Evolutionary conservation across 331 rosid genomes (phyloP), one percentile per base, ranked within the genome.

Genomic region (Erythrophleum ivorense): DNA sequence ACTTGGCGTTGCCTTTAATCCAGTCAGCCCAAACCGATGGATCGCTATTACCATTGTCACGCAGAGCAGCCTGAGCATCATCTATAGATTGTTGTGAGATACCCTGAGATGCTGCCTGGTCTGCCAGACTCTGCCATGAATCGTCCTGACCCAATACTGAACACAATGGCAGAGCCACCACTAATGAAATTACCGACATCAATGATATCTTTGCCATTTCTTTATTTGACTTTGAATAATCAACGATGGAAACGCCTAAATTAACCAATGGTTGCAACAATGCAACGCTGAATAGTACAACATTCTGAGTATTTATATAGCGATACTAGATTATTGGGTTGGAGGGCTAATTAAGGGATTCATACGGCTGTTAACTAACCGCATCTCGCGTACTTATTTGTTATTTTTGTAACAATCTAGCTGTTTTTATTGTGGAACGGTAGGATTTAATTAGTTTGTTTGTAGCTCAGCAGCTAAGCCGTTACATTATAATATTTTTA

Each of bases 121-220:
- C 77, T 6, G 86, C 2, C 3, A 84, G 59, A 70, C 53, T 40
- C 49, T 50, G 2, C 58, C 49, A 49, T 10, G 80, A 7, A 53
- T 46, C 53, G 0, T 82, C 83, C 64, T 21, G 33, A 3, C 83
- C 87, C 78, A 80, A 41, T 11, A 72, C 91, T 0, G 81, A 45
- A 11, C 34, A 74, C 12, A 82, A 67, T 4, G 91, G 82, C 50
- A 80, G 11, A 16, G 73, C 83, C 81, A 91, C 18, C 55, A 76
- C 75, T 81, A 89, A 2, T 6, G 86, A 29, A 73, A 91, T 65
- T 1, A 88, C 73, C 79, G 85, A 40, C 67, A 82, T 48, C 12
- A 80, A 48, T 34, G 79, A 58, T 50, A 57, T 29, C 73, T 82
- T 88, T 1, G 84, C 86, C 94, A 88, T 90, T 7, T 77, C 80